These are phyloP conservation scores for Tylopilus cervinicoccineus DNA, from an alignment of 768 basidiomycete genomes.

Conservation along the genomic window DNA sequence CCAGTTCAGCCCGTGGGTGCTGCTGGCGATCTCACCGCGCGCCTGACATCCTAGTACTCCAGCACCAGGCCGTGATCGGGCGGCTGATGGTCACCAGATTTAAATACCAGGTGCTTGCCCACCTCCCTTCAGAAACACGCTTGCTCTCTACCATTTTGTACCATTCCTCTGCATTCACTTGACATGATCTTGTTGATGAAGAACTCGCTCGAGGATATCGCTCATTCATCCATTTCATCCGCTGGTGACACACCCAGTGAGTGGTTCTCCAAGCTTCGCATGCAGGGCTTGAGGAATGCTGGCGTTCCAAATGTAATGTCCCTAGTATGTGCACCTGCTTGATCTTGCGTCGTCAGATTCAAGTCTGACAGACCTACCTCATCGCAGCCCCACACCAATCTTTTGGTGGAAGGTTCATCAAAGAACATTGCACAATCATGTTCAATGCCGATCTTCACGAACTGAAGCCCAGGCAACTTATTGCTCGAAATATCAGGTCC, in stretches of 20 bases:
- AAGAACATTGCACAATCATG: conserved; percentile 1
- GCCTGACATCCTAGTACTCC: neutral
- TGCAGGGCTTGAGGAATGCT: conserved; percentile 4
- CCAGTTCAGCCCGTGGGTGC: too few relatives aligned
- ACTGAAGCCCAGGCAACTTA: neutral
- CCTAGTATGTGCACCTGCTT: neutral
- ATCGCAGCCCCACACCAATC: conserved; percentile 6
- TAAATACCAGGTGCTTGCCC: neutral
- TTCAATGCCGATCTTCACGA: neutral
- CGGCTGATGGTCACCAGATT: neutral
- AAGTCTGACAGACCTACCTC: neutral
- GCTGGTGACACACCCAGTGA: conserved; percentile 1
- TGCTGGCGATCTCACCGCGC: too few relatives aligned
- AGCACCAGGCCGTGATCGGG: neutral
- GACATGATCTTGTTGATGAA: conserved; percentile 18
- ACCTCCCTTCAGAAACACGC: neutral
- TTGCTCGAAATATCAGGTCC: conserved; percentile 10
- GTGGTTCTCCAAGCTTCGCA: neutral
- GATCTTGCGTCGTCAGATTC: neutral
- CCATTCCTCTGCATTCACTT: neutral
- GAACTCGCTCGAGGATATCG: conserved; percentile 12
- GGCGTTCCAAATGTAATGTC: conserved; percentile 9
- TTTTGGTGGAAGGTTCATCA: conserved; percentile 1
- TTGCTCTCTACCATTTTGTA: neutral
- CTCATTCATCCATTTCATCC: conserved; percentile 5